Conservation (phyloP, 805 yeast genomes). For the Saccharomycopsis sp. region DNA sequence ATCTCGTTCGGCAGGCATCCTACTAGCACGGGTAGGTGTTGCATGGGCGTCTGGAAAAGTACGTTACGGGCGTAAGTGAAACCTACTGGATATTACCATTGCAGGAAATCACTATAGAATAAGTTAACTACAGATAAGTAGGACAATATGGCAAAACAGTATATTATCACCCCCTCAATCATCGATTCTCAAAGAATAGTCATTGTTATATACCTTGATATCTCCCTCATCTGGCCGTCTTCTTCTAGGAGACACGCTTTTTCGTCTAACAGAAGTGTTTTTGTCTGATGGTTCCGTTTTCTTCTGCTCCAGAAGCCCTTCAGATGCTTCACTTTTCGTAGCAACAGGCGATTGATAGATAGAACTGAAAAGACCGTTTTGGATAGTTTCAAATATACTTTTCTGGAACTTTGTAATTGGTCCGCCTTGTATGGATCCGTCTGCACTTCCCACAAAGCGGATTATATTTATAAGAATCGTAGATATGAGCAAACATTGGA, state of each 20-base stretch:
- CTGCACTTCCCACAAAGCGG: conserved; percentile 1
- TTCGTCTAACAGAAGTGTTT: not conserved
- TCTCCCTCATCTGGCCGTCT: not conserved
- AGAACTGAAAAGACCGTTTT: not conserved
- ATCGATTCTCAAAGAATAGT: conserved; percentile 5
- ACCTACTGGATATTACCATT: not conserved
- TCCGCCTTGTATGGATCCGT: not conserved
- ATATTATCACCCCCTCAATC: not conserved
- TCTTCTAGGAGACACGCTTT: not conserved
- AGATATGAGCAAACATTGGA: conserved; percentile 13
- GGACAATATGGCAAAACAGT: too few relatives aligned
- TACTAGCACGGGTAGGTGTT: too few relatives aligned
- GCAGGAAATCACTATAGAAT: too few relatives aligned
- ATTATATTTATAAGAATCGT: conserved; percentile 10
- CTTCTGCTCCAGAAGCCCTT: not conserved
- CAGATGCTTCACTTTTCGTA: too few relatives aligned
- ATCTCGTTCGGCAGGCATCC: too few relatives aligned
- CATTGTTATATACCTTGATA: conserved; percentile 14
- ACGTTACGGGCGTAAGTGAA: not conserved
- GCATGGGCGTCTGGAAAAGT: too few relatives aligned
- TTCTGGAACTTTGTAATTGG: conserved; percentile 5
- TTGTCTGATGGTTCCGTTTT: not conserved
- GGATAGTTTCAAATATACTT: conserved; percentile 1
- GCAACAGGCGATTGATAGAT: too few relatives aligned
- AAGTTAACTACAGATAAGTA: too few relatives aligned